Percentiles rank a stretch among this genome's conserved stretches.
Conservation (phyloP, 2,329 filamentous ascomycete species). For the Zymoseptoria brevis region DNA sequence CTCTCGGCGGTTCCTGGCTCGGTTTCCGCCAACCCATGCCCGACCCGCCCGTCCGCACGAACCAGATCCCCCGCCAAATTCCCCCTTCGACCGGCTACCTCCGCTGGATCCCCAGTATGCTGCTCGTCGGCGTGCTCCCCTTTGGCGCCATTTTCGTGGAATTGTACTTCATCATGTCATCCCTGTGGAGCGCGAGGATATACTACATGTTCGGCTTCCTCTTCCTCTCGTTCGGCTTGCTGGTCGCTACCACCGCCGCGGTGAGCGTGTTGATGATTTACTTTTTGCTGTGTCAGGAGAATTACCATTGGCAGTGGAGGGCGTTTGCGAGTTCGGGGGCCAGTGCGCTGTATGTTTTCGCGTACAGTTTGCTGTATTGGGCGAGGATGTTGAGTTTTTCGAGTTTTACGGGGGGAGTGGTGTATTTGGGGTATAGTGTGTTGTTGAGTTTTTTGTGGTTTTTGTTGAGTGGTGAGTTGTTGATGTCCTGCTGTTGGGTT, state of each 20-base stretch:
- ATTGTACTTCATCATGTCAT: conserved; percentile 98
- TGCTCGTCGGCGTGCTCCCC: conserved; percentile 83
- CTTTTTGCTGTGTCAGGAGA: conserved; percentile 89
- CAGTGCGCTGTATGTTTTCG: conserved; percentile 83
- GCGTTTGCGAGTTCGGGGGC: conserved; percentile 87
- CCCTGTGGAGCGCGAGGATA: conserved; percentile 96
- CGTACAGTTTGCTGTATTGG: conserved; percentile 87
- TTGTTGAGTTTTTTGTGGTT: conserved; percentile 88
- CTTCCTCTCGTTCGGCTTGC: conserved; percentile 93
- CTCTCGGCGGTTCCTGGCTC: conserved; percentile 82
- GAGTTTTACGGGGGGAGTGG: conserved; percentile 73
- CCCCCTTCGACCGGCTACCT: conserved; percentile 78
- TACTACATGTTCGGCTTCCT: conserved; percentile 99
- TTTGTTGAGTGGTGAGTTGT: conserved; percentile 75
- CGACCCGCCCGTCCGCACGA: conserved; percentile 79
- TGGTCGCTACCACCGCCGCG: conserved; percentile 90
- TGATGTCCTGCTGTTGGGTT: too few relatives aligned
- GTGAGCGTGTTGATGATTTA: conserved; percentile 93
- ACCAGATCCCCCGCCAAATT: conserved; percentile 96
- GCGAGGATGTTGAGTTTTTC: conserved; percentile 78
- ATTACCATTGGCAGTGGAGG: conserved; percentile 99
- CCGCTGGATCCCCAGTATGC: conserved; percentile 77
- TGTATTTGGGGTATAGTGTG: conserved; percentile 89
- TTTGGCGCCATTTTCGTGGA: conserved; percentile 98
- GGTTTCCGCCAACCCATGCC: conserved; percentile 68